These are phyloP conservation scores for Millerozyma acaciae DNA, from an alignment of 805 yeast genomes.

Conservation along the genomic window DNA sequence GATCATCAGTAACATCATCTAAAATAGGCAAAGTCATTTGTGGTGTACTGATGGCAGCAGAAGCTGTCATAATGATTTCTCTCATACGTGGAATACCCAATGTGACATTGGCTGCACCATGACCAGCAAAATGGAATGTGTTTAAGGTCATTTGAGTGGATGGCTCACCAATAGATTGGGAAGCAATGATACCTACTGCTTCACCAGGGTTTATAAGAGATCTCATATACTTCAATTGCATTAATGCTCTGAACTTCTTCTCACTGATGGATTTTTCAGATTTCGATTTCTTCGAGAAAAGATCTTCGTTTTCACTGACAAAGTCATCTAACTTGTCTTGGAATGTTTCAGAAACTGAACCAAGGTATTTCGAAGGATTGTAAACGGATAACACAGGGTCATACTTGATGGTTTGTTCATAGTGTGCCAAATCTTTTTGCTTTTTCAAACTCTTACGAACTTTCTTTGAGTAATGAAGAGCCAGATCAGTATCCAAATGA, in stretches of 20 bases:
- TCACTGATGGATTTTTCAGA: slow-evolving; percentile 49
- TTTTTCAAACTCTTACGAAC: slow-evolving; percentile 68
- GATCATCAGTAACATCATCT: slow-evolving; percentile 73
- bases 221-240: slow-evolving; percentile 98
- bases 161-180: slow-evolving; percentile 98
- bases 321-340: slow-evolving; percentile 74
- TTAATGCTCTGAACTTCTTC: slow-evolving; percentile 88
- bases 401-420: slow-evolving; percentile 57
- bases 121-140: slow-evolving; percentile 98
- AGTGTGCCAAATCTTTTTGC: slow-evolving; percentile 59
- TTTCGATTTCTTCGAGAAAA: slow-evolving; percentile 53
- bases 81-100: slow-evolving; percentile 99
- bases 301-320: slow-evolving; percentile 49
- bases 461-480: slow-evolving; percentile 77
- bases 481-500: slow-evolving; percentile 80
- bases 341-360: slow-evolving; percentile 89
- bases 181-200: slow-evolving; percentile 96
- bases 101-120: slow-evolving; percentile 99
- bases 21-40: slow-evolving; percentile 92
- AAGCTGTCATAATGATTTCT: slow-evolving; percentile 99
- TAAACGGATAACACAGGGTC: slow-evolving; percentile 86
- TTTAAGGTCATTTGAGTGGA: slow-evolving; percentile 98
- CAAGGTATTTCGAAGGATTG: slow-evolving; percentile 87
- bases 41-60: slow-evolving; percentile 94
- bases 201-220: slow-evolving; percentile 95